Evolutionary conservation across 139 green algal species (phyloP), one percentile per base, ranked within the genome.

Genomic region (Picochlorum sp.): DNA sequence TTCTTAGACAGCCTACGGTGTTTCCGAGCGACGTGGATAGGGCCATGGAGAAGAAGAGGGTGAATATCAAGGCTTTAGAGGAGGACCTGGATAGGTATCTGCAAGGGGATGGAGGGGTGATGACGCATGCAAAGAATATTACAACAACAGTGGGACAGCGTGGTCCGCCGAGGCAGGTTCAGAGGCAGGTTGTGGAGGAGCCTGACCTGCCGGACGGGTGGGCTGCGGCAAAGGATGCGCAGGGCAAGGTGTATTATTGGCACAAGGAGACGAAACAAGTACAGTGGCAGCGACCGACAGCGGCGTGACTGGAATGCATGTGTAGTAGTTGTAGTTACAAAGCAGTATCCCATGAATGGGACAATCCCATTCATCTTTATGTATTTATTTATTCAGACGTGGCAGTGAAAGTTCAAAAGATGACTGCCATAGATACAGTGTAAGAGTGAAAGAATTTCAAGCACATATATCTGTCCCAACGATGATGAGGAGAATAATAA

Each of bases 231-330:
- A 70, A 80, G 41, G 85, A 91, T 60, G 44, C 71, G 1, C 59
- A 75, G n/a, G 31, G 49, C 10, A 45, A 24, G 16, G 7, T 54
- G 4, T 45, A 56, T 66, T 56, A 30, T 51, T 50, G 55, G 65
- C 80, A 87, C 68, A 83, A 70, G 51, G 72, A 78, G 49, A 90
- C 82, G 1, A 82, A 90, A 65, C 88, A 90, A 64, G 79, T 81
- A 31, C 66, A 79, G 55, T 94, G 85, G 86, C 80, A 89, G 0
- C 67, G 73, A 57, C 86, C 86, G 3, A 85, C 70, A 21, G 69
- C 70, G 16, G 80, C 28, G 28, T 30, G 28, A 30, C 7, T 30
- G 28, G 28, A 30, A 30, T 30, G 28, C 28, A 30, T 30, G 28
- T 30, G 28, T 30, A 30, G 28, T 30, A 7, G n/a, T n/a, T n/a